Percentiles rank a stretch among this genome's conserved stretches.
These are phyloP conservation scores for Aspergillus aculeatus DNA, from an alignment of 2,329 filamentous ascomycete species.

Conservation along the genomic window DNA sequence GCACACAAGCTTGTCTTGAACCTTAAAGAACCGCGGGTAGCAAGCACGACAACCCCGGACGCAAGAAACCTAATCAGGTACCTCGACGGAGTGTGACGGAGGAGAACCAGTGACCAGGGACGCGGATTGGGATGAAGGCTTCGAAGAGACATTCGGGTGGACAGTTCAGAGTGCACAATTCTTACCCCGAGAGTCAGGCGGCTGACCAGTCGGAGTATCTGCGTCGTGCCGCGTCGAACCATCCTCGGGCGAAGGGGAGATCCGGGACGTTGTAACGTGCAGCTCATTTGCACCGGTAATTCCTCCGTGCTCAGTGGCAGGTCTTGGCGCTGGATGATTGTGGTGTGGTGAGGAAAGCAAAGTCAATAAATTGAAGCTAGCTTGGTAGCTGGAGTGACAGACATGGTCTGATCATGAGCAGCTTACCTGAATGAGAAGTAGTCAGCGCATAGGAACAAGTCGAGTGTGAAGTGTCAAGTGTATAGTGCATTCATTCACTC, in stretches of 20 bases:
- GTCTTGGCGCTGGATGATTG: not conserved
- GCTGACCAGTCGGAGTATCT: conserved; percentile 8
- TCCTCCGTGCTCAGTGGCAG: not conserved
- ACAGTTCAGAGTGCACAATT: not conserved
- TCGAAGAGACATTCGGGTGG: not conserved
- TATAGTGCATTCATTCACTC: not conserved
- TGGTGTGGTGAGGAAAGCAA: not conserved
- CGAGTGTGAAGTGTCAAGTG: no score
- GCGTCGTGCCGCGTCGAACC: conserved; percentile 17
- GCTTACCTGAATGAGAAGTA: not conserved
- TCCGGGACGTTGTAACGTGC: conserved; percentile 22
- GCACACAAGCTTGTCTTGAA: conserved; percentile 1
- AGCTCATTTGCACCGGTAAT: conserved; percentile 17
- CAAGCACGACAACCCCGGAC: not conserved
- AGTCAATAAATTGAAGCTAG: not conserved
- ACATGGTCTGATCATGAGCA: not conserved
- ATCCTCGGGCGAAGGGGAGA: conserved; percentile 32
- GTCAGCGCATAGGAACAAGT: no score
- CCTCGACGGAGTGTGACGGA: not conserved
- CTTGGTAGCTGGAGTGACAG: not conserved
- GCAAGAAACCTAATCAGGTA: conserved; percentile 4
- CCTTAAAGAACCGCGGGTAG: conserved; percentile 2
- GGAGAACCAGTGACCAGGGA: not conserved
- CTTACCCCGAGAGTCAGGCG: conserved; percentile 10
- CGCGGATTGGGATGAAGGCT: not conserved